Evolutionary conservation across 257 asterid species (phyloP), one percentile per base, ranked within the genome.

Genomic region (Lithospermum erythrorhizon): DNA sequence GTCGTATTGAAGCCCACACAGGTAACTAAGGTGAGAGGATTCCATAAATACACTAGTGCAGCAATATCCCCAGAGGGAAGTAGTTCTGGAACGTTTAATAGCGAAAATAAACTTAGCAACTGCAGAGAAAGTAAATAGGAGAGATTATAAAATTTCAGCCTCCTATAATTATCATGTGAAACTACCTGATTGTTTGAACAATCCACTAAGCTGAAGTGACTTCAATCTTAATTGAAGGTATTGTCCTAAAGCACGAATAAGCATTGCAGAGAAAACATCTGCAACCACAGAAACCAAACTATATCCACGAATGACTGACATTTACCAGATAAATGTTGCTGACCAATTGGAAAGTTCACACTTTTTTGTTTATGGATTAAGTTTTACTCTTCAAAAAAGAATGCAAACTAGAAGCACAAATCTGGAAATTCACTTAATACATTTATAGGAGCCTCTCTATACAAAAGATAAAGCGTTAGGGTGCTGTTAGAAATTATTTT

Each of bases 21-120:
- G 18, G 98, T 84, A 64, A 86, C 74, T 53, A 89, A 77, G 35
- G 98, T 84, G 76, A 86, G 86, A 66, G 98, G 97, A 73, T 89
- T 89, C 97, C 97, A 93, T 70, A 93, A 73, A 80, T 89, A 93
- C 71, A 84, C 85, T 52, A 93, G 95, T 68, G 91, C 95, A 58
- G 96, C 96, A 62, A 93, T 78, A 79, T 93, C 95, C 61, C 93
- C 97, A 11, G 89, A 78, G 14, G 89, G 85, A 59, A 89, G 79
- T 76, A 75, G 72, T 57, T 83, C 96, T 91, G 76, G 61, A 61
- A 60, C 51, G 70, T 61, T 41, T 67, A 18, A 9, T 21, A 59
- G 37, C 57, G 19, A 27, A 32, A 21, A 7, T 24, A 17, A 56
- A 18, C 60, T 53, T 22, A 53, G 25, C 21, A 47, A 23, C 67